phyloP scores from a whole-genome alignment of 2,329 filamentous ascomycete species.

The Pseudogymnoascus sp. region DNA sequence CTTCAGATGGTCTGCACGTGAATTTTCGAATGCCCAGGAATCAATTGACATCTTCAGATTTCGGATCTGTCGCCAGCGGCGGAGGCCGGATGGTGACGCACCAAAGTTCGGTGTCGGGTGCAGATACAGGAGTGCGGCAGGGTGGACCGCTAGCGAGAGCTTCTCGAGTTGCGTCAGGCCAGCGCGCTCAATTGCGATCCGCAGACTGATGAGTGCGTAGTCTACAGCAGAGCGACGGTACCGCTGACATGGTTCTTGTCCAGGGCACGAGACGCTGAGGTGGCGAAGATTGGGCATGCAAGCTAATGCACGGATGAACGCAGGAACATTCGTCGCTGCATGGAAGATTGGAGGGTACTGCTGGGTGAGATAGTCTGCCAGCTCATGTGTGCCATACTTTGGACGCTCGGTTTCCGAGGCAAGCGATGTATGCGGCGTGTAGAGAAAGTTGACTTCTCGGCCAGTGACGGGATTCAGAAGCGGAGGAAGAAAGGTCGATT shows the following conservation, averaged over 20 bases:
- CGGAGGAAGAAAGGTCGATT: slow-evolving; percentile 78
- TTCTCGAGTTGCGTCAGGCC: slow-evolving; percentile 59
- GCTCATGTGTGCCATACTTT: slow-evolving; percentile 73
- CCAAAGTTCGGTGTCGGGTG: slow-evolving; percentile 70
- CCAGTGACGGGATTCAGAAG: slow-evolving; percentile 72
- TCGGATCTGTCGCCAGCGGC: slow-evolving; percentile 71
- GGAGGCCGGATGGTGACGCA: slow-evolving; percentile 62
- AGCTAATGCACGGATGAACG: slow-evolving; percentile 70
- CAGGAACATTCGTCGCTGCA: slow-evolving; percentile 78
- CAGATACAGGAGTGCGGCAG: slow-evolving; percentile 69
- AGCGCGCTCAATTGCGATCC: slow-evolving; percentile 73
- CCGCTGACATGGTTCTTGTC: slow-evolving; percentile 60
- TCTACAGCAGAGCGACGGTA: slow-evolving; percentile 76
- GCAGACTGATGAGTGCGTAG: slow-evolving; percentile 80
- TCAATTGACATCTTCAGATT: slow-evolving; percentile 69
- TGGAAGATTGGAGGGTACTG: slow-evolving; percentile 89
- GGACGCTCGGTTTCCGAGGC: slow-evolving; percentile 56
- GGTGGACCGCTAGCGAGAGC: slow-evolving; percentile 70
- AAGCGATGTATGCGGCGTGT: slow-evolving; percentile 68
- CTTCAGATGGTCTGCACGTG: slow-evolving; percentile 64
- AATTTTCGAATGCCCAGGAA: slow-evolving; percentile 57
- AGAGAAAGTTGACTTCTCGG: slow-evolving; percentile 72
- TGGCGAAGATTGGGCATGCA: slow-evolving; percentile 65
- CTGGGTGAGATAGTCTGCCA: slow-evolving; percentile 74
- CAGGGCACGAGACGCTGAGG: slow-evolving; percentile 70